A percentile compares a stretch with the other conserved stretches of the same genome.
Conservation (phyloP, 192 early-diverging fungal species). For the Pilaira anomala region DNA sequence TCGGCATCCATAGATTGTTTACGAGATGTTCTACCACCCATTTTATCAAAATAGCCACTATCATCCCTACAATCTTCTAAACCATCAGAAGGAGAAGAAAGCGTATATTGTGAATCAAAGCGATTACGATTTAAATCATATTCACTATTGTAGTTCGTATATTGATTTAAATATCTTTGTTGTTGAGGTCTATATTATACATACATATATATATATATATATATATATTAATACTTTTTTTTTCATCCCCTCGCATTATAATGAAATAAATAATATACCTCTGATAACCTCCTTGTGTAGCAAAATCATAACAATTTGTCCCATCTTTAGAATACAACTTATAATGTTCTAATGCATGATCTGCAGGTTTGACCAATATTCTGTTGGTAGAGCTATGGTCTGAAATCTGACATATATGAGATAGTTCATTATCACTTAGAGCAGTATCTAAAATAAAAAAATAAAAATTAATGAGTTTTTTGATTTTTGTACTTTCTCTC, state of each 20-base stretch:
- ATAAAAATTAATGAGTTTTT: too few relatives aligned
- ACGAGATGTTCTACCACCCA: background rate
- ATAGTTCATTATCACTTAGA: slow-evolving; percentile 12
- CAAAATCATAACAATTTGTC: slow-evolving; percentile 13
- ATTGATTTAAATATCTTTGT: too few relatives aligned
- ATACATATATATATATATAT: too few relatives aligned
- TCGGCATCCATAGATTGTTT: slow-evolving; percentile 3
- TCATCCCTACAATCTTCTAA: too few relatives aligned
- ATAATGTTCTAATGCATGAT: slow-evolving; percentile 1
- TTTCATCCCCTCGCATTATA: too few relatives aligned
- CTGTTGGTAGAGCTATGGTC: slow-evolving; percentile 15
- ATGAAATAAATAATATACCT: slow-evolving; percentile 4
- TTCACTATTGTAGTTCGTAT: too few relatives aligned
- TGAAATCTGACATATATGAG: slow-evolving; percentile 22
- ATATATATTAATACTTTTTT: too few relatives aligned
- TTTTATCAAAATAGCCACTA: slow-evolving; percentile 2
- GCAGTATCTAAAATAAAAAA: slow-evolving; percentile 10
- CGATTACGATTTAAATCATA: too few relatives aligned
- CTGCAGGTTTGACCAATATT: slow-evolving; percentile 15
- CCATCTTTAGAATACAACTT: slow-evolving; percentile 6
- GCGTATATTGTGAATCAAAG: too few relatives aligned
- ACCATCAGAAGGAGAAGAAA: too few relatives aligned
- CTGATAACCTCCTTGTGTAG: slow-evolving; percentile 9
- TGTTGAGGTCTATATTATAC: too few relatives aligned
- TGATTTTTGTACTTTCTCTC: background rate